Evolutionary conservation across 257 asterid genomes (phyloP).

Genomic region (Fraxinus quadrangulata): DNA sequence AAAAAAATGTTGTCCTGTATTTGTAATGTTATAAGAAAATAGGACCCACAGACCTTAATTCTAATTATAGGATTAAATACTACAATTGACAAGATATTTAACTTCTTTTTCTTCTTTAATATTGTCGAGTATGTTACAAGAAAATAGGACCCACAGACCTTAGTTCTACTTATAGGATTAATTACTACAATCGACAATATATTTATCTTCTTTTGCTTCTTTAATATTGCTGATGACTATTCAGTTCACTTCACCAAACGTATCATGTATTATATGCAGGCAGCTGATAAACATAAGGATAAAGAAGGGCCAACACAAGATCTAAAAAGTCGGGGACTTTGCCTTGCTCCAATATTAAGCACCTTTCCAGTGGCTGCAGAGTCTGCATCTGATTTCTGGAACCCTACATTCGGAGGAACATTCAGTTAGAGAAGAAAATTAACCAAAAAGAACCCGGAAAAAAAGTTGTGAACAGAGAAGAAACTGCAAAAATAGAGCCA

Average conservation of each 20-base stretch:
- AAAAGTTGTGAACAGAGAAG: background rate
- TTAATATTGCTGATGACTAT: constrained; percentile 31
- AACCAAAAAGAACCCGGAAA: background rate
- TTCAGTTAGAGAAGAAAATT: constrained; percentile 42
- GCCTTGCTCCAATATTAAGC: constrained; percentile 84
- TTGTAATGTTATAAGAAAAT: too few species aligned
- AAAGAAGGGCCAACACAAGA: constrained; percentile 48
- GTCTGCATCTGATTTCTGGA: constrained; percentile 77
- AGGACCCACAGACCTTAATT: background rate
- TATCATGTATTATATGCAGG: constrained; percentile 31
- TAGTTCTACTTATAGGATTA: too few species aligned
- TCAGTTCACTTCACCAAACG: background rate
- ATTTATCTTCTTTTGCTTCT: background rate
- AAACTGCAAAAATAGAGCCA: background rate
- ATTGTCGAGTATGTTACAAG: too few species aligned
- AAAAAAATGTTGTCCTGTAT: background rate
- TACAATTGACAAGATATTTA: too few species aligned
- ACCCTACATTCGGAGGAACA: constrained; percentile 70
- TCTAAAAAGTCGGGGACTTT: constrained; percentile 72
- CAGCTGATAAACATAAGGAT: constrained; percentile 34
- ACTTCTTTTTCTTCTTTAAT: too few species aligned
- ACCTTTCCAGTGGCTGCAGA: constrained; percentile 79
- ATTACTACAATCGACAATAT: background rate
- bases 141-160: too few species aligned
- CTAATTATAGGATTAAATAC: too few species aligned